These are phyloP conservation scores for Ceratocystis smalleyi DNA, from an alignment of 2,329 filamentous ascomycete genomes.

Conservation along the genomic window DNA sequence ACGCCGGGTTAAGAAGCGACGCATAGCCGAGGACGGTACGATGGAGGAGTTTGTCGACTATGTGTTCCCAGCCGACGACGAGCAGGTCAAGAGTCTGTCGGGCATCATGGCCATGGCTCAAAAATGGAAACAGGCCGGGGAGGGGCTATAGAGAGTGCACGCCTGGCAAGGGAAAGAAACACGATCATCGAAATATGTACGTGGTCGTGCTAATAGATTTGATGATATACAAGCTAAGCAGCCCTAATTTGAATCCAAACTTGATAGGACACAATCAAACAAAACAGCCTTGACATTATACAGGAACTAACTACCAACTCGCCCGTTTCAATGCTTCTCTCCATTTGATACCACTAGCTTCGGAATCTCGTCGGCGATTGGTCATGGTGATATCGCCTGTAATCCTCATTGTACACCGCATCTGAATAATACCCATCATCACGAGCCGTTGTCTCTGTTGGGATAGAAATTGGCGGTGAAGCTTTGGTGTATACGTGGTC, in stretches of 20 bases:
- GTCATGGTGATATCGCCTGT: neutral
- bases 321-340: neutral
- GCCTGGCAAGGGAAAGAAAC: neutral
- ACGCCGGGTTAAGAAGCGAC: slow-evolving; percentile 76
- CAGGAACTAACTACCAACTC: neutral
- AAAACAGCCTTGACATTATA: neutral
- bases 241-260: neutral
- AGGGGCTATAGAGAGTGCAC: slow-evolving; percentile 20
- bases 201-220: neutral
- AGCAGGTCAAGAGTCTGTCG: slow-evolving; percentile 67
- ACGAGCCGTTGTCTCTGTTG: neutral
- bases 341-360: neutral
- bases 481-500: neutral
- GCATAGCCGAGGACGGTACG: slow-evolving; percentile 78
- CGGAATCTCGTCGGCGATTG: neutral
- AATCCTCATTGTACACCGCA: neutral
- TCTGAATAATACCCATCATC: neutral
- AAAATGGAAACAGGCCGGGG: slow-evolving; percentile 62
- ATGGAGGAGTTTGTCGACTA: slow-evolving; percentile 98
- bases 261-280: neutral
- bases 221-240: neutral
- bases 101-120: slow-evolving; percentile 74
- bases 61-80: slow-evolving; percentile 89
- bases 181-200: neutral
- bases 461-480: neutral